Percentiles rank a stretch among this genome's conserved stretches.
Evolutionary conservation across 805 yeast species (phyloP).

Genomic region (Teunomyces gatunensis): DNA sequence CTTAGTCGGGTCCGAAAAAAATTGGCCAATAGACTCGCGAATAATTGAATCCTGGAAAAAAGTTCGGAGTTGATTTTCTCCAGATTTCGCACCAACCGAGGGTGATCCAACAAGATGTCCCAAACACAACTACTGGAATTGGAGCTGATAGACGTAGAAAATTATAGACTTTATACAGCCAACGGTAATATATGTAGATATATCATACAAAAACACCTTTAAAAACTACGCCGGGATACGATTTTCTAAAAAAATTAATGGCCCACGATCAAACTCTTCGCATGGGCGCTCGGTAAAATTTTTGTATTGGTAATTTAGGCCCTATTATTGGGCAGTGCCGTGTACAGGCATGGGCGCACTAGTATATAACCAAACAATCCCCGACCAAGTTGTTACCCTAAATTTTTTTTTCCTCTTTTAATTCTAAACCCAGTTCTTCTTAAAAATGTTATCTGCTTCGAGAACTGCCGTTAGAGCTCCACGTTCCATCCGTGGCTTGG

Average conservation of each 20-base stretch:
- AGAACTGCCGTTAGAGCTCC: conserved; percentile 35
- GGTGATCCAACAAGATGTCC: conserved; percentile 4
- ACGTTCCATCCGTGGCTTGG: conserved; percentile 45
- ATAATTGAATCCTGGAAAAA: conserved; percentile 10
- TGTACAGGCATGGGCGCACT: neutral
- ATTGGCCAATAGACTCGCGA: conserved; percentile 16
- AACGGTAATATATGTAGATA: neutral
- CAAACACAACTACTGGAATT: neutral
- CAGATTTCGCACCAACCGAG: conserved; percentile 6
- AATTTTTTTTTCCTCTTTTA: conserved; percentile 4
- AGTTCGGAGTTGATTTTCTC: conserved; percentile 19
- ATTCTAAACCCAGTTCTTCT: conserved; percentile 3
- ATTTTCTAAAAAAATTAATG: neutral
- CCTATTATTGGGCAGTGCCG: neutral
- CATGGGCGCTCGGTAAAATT: neutral
- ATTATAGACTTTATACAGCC: neutral
- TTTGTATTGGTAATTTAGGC: conserved; percentile 4
- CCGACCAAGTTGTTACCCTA: conserved; percentile 2
- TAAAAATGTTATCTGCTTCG: conserved; percentile 42
- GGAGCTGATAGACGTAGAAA: neutral
- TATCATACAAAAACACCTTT: neutral
- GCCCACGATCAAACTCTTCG: neutral
- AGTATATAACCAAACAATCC: conserved; percentile 7
- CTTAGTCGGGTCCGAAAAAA: conserved; percentile 22
- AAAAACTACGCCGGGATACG: neutral